phyloP scores from a whole-genome alignment of 176 grass and related monocot species.

The Alloteropsis semialata region DNA sequence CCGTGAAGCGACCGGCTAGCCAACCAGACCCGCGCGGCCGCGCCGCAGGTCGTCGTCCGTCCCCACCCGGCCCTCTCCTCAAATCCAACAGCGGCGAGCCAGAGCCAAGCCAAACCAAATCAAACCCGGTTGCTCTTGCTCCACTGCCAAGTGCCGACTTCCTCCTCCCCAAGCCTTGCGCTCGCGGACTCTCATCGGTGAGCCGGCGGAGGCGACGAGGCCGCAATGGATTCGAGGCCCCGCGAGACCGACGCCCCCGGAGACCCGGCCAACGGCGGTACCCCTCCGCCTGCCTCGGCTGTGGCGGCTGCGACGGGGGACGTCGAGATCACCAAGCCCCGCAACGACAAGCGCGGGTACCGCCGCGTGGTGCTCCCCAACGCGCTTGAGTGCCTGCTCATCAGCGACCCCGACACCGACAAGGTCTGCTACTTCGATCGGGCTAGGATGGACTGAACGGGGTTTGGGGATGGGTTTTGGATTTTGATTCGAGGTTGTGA shows the following conservation, averaged over 20 bases:
- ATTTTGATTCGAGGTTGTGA: constrained; percentile 4
- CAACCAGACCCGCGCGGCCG: background rate
- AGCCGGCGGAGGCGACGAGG: background rate
- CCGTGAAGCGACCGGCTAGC: background rate
- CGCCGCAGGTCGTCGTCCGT: background rate
- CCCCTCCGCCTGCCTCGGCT: background rate
- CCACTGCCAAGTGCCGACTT: constrained; percentile 4
- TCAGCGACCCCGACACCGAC: constrained; percentile 96
- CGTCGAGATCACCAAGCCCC: constrained; percentile 70
- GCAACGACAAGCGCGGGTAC: constrained; percentile 84
- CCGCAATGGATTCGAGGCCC: constrained; percentile 36
- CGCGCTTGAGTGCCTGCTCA: constrained; percentile 69
- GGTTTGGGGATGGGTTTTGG: background rate
- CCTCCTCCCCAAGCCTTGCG: background rate
- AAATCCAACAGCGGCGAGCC: constrained; percentile 13
- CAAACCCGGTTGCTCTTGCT: background rate
- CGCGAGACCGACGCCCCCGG: constrained; percentile 1
- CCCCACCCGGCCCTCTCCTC: background rate
- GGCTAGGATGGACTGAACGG: background rate
- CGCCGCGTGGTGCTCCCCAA: constrained; percentile 86
- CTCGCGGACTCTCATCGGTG: background rate
- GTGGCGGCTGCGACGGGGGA: constrained; percentile 19
- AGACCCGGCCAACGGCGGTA: constrained; percentile 9
- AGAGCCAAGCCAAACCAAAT: background rate
- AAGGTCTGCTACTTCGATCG: constrained; percentile 49